phyloP scores from a whole-genome alignment of 202 grass and related monocot species.

The Zizania palustris region DNA sequence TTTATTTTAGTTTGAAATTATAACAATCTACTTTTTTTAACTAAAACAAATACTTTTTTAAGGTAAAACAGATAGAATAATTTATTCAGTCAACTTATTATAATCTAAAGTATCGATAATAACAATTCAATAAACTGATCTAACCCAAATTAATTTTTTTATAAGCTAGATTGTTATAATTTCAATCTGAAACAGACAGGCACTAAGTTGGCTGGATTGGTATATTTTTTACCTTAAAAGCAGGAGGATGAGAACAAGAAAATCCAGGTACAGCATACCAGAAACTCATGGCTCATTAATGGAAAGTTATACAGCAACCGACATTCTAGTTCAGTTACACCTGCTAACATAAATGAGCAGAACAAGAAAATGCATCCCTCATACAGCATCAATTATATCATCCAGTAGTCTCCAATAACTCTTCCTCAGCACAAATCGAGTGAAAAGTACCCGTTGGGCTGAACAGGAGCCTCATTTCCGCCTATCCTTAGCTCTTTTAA shows the following conservation, averaged over 20 bases:
- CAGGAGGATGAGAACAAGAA: background rate
- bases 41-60: too few relatives aligned
- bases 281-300: background rate
- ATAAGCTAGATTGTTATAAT: too few relatives aligned
- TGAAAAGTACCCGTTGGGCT: background rate
- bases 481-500: conserved; percentile 72
- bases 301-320: background rate
- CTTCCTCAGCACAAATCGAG: background rate
- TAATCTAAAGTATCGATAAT: too few relatives aligned
- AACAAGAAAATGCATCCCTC: background rate
- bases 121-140: too few relatives aligned
- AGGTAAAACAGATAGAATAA: too few relatives aligned
- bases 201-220: too few relatives aligned
- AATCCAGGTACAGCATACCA: background rate
- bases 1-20: too few relatives aligned
- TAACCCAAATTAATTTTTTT: too few relatives aligned
- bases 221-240: too few relatives aligned
- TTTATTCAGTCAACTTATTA: too few relatives aligned
- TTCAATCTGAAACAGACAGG: too few relatives aligned
- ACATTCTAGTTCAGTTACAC: conserved; percentile 8
- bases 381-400: background rate
- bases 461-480: conserved; percentile 28
- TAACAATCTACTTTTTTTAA: too few relatives aligned
- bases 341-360: background rate
- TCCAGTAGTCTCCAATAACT: background rate